phyloP scores from a whole-genome alignment of 257 asterid genomes.

The Eucommia ulmoides region DNA sequence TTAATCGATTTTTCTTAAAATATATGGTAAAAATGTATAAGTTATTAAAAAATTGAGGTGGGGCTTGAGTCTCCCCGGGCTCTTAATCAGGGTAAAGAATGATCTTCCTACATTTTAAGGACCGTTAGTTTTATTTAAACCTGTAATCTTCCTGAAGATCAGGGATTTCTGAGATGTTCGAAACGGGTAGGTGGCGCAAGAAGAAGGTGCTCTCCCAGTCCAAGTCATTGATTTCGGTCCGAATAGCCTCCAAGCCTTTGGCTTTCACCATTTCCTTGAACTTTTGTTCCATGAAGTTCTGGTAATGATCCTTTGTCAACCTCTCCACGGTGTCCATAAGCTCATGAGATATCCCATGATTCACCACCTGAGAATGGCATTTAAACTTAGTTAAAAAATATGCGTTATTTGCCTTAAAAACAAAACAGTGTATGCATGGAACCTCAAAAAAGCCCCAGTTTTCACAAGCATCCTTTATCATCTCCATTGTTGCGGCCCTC shows the following conservation, averaged over 20 bases:
- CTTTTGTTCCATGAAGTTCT: slow-evolving; percentile 42
- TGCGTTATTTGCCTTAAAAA: no score
- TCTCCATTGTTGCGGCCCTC: background rate
- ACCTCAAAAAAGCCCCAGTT: background rate
- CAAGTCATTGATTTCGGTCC: slow-evolving; percentile 32
- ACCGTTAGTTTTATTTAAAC: slow-evolving; percentile 5
- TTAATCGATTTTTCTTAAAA: no score
- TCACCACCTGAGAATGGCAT: slow-evolving; percentile 34
- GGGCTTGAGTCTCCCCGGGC: no score
- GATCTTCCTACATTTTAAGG: no score
- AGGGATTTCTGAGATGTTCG: slow-evolving; percentile 47
- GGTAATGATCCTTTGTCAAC: slow-evolving; percentile 54
- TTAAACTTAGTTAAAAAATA: background rate
- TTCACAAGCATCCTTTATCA: background rate
- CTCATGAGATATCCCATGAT: slow-evolving; percentile 48
- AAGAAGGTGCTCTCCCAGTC: slow-evolving; percentile 71
- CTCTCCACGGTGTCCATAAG: slow-evolving; percentile 52
- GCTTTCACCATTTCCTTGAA: slow-evolving; percentile 54
- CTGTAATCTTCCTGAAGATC: slow-evolving; percentile 61
- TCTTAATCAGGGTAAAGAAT: no score
- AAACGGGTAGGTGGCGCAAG: slow-evolving; percentile 49
- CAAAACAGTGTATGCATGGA: background rate
- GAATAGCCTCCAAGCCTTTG: slow-evolving; percentile 50
- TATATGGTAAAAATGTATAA: no score
- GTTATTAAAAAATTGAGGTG: no score